Evolutionary conservation across 2,329 filamentous ascomycete genomes (phyloP).

Genomic region (Penicillium digitatum): DNA sequence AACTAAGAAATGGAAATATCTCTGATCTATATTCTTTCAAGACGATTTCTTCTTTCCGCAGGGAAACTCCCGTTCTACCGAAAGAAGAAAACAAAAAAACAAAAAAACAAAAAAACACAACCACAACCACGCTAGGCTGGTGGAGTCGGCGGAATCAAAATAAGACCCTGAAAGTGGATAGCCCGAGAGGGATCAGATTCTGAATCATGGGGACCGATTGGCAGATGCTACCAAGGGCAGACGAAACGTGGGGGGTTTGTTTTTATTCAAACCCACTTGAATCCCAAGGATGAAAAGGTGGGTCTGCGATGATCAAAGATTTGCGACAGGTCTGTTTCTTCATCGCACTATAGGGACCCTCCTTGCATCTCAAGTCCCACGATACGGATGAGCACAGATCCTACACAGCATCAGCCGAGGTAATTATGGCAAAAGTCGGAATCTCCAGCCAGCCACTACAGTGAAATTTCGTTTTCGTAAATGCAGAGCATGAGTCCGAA

Average conservation of each 20-base stretch:
- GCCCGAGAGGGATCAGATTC: slow-evolving; percentile 14
- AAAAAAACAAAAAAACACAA: too few relatives aligned
- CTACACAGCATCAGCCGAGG: background rate
- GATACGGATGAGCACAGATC: background rate
- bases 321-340: background rate
- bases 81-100: too few relatives aligned
- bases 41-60: background rate
- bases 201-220: slow-evolving; percentile 18
- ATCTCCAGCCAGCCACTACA: slow-evolving; percentile 14
- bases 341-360: background rate
- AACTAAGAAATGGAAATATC: background rate
- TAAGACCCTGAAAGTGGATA: slow-evolving; percentile 7
- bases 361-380: slow-evolving; percentile 1
- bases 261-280: too few relatives aligned
- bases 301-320: slow-evolving; percentile 17
- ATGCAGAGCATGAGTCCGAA: slow-evolving; percentile 1
- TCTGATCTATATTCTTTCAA: background rate
- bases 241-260: too few relatives aligned
- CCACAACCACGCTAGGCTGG: slow-evolving; percentile 7
- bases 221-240: slow-evolving; percentile 18
- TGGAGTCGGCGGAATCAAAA: background rate
- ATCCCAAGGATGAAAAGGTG: slow-evolving; percentile 27
- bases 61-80: background rate
- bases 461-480: background rate
- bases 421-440: background rate